Conservation (phyloP, 2,329 filamentous ascomycete species). For the Rhynchosporium agropyri region DNA sequence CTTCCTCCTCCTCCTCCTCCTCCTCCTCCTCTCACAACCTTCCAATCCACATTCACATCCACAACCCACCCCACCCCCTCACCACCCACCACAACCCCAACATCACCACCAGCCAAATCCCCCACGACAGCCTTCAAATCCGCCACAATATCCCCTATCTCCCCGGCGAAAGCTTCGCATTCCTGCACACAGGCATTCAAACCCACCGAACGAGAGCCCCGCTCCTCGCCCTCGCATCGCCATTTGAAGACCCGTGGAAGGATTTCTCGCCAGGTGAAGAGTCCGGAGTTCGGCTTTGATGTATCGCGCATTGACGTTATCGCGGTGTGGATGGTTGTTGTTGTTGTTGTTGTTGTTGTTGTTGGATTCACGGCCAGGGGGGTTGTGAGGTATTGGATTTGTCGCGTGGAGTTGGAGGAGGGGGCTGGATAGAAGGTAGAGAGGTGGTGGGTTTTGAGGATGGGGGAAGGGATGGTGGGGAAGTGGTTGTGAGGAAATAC, state of each 20-base stretch:
- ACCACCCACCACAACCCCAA: neutral
- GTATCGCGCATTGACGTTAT: neutral
- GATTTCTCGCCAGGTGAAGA: neutral
- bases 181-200: too few relatives aligned
- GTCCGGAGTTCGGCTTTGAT: neutral
- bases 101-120: neutral
- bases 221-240: too few relatives aligned
- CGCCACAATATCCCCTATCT: neutral
- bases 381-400: neutral
- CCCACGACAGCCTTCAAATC: neutral
- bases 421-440: neutral
- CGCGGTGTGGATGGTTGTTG: neutral
- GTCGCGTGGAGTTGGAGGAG: neutral
- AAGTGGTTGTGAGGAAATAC: neutral
- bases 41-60: too few relatives aligned
- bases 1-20: neutral
- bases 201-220: too few relatives aligned
- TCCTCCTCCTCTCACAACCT: neutral
- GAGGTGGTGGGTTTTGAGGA: neutral
- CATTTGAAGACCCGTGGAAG: too few relatives aligned
- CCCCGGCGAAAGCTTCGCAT: neutral
- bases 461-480: neutral
- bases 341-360: too few relatives aligned
- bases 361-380: neutral
- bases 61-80: neutral